A percentile compares a stretch with the other conserved stretches of the same genome.
Conservation (phyloP, 140 eudicot genomes). For the Bidens hawaiensis region DNA sequence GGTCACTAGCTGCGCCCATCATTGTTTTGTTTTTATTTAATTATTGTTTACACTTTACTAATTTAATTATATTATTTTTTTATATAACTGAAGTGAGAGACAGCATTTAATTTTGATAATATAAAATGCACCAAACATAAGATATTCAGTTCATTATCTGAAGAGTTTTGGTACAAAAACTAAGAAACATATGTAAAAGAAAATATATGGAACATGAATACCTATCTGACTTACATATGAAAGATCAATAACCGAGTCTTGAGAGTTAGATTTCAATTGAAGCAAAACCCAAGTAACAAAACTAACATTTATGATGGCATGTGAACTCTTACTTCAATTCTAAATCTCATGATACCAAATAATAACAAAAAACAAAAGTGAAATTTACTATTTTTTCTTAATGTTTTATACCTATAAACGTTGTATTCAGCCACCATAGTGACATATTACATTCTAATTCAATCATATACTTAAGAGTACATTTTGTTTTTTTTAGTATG, state of each 20-base stretch:
- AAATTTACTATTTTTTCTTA: too few relatives aligned
- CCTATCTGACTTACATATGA: background rate
- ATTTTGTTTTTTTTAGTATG: too few relatives aligned
- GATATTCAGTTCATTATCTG: background rate
- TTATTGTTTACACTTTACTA: constrained; percentile 13
- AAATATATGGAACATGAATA: background rate
- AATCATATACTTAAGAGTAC: too few relatives aligned
- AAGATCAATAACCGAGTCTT: background rate
- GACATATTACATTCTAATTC: too few relatives aligned
- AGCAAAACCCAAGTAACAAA: constrained; percentile 1
- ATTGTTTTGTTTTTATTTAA: constrained; percentile 16
- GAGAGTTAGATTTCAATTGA: background rate
- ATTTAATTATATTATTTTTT: background rate
- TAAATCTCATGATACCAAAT: constrained; percentile 8
- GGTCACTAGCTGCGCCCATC: constrained; percentile 32
- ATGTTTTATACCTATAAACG: too few relatives aligned
- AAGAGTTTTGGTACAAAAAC: background rate
- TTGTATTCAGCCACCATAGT: too few relatives aligned
- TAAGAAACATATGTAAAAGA: background rate
- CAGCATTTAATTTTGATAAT: background rate
- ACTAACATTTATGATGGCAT: constrained; percentile 15
- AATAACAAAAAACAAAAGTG: background rate
- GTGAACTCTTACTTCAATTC: background rate
- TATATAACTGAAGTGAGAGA: constrained; percentile 10
- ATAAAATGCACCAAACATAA: background rate